These are phyloP conservation scores for Populus hybrid DNA, from an alignment of 441 rosid genomes.

Conservation along the genomic window DNA sequence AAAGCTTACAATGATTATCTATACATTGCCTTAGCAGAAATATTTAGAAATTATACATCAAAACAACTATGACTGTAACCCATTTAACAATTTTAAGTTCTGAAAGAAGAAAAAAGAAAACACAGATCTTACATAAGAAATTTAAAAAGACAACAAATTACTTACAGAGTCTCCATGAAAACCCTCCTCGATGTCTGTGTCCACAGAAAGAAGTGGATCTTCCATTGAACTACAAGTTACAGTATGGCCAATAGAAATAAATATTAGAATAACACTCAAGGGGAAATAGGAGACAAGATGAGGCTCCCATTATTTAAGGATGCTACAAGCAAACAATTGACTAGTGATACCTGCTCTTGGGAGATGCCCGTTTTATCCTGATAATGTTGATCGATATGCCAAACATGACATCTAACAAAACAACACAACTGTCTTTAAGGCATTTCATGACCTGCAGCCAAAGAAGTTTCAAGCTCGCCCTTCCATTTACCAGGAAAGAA, in stretches of 20 bases:
- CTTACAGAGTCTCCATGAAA: slow-evolving; percentile 43
- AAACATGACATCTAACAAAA: slow-evolving; percentile 57
- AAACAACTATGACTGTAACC: no score
- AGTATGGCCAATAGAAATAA: slow-evolving; percentile 14
- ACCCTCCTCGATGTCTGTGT: slow-evolving; percentile 47
- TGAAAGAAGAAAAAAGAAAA: not conserved
- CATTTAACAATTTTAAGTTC: not conserved
- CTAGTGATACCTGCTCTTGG: slow-evolving; percentile 43
- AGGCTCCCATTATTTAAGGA: not conserved
- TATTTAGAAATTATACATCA: no score
- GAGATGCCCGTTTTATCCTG: slow-evolving; percentile 38
- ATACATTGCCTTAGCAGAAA: no score
- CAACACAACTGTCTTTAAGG: slow-evolving; percentile 50
- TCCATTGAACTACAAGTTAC: slow-evolving; percentile 50
- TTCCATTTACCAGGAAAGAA: slow-evolving; percentile 1
- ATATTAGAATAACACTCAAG: not conserved
- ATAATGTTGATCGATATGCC: slow-evolving; percentile 58
- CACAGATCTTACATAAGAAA: not conserved
- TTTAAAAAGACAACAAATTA: slow-evolving; percentile 12
- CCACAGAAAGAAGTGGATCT: slow-evolving; percentile 52
- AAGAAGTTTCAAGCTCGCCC: slow-evolving; percentile 6
- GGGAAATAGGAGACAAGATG: not conserved
- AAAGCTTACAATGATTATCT: no score
- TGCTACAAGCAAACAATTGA: slow-evolving; percentile 8
- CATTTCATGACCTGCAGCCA: slow-evolving; percentile 37